Evolutionary conservation across 1,139 yeast species (phyloP), one percentile per base, ranked within the genome.

Genomic region (Torulaspora globosa): DNA sequence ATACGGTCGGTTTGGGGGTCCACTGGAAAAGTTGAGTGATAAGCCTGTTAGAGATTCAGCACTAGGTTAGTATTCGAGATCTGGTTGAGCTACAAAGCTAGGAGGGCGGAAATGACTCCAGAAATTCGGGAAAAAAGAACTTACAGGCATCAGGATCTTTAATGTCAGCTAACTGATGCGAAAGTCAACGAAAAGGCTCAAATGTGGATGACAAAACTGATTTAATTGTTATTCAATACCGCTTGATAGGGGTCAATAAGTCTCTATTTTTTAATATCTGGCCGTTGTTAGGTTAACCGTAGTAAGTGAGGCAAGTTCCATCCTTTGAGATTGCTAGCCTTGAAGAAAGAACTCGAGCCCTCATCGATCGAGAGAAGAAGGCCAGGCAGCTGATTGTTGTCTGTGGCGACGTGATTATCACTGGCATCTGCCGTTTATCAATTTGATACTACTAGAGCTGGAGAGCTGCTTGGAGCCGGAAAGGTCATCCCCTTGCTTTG

Each of bases 21-120:
- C n/a, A 79, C 79, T 43, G 84, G 74, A 62, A 89, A 88, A 3
- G 96, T 87, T n/a, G 96, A 87, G 62, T 89, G 95, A 62, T 85
- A 88, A 16, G 96, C 96, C 74, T 26, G 11, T 7, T 5, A 26
- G 18, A 11, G n/a, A 14, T 15, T 26, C 39, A 15, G n/a, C 15
- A 18, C 12, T 4, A 14, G 9, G 42, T 39, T 39, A 39, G 42
- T 39, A 38, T 30, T 18, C 14, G 16, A 26, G 43, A 41, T 27
- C 23, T 18, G 18, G 41, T 41, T 15, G 23, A 11, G 21, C 19
- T 14, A 3, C 35, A 23, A 7, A 28, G 30, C 29, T 19, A 15
- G 9, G n/a, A 18, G 23, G 12, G 10, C 23, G n/a, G n/a, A 7
- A 15, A 15, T 8, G 10, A 15, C n/a, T 16, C 33, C 19, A 16